These are phyloP conservation scores for Euphorbia pulcherrima DNA, from an alignment of 345 rosid species.

Conservation along the genomic window DNA sequence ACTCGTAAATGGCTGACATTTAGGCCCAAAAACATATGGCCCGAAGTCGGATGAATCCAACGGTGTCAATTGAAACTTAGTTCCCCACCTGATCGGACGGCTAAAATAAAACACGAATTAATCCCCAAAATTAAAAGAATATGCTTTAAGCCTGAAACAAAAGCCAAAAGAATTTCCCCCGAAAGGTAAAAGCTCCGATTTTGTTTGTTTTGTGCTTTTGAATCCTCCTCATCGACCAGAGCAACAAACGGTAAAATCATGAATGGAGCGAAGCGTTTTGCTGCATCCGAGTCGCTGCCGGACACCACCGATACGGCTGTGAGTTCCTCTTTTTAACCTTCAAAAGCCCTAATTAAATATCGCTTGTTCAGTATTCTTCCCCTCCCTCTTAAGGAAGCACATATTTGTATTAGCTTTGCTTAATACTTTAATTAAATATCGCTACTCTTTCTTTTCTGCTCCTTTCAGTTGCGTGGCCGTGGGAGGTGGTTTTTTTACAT, in stretches of 20 bases:
- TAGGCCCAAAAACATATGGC: too few relatives aligned
- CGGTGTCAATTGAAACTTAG: conserved; percentile 33
- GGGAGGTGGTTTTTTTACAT: neutral
- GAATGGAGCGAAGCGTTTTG: conserved; percentile 69
- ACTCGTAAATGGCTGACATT: too few relatives aligned
- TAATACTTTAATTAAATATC: neutral
- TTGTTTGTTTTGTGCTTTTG: conserved; percentile 11
- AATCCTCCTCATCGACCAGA: neutral
- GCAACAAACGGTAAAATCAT: conserved; percentile 24
- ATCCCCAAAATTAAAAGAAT: neutral
- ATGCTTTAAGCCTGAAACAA: conserved; percentile 12
- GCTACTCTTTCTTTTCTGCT: neutral
- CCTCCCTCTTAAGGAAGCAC: neutral
- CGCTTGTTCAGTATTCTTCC: neutral
- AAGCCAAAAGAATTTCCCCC: conserved; percentile 8
- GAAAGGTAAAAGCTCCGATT: neutral
- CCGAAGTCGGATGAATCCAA: conserved; percentile 17
- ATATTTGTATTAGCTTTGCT: neutral
- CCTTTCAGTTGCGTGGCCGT: neutral
- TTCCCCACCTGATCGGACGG: conserved; percentile 48
- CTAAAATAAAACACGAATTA: neutral
- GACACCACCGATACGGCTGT: conserved; percentile 55
- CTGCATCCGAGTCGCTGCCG: conserved; percentile 44
- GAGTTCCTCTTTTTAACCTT: conserved; percentile 27
- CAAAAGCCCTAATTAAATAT: conserved; percentile 22